phyloP scores from a whole-genome alignment of 2,329 filamentous ascomycete species.

The Canariomyces notabilis region DNA sequence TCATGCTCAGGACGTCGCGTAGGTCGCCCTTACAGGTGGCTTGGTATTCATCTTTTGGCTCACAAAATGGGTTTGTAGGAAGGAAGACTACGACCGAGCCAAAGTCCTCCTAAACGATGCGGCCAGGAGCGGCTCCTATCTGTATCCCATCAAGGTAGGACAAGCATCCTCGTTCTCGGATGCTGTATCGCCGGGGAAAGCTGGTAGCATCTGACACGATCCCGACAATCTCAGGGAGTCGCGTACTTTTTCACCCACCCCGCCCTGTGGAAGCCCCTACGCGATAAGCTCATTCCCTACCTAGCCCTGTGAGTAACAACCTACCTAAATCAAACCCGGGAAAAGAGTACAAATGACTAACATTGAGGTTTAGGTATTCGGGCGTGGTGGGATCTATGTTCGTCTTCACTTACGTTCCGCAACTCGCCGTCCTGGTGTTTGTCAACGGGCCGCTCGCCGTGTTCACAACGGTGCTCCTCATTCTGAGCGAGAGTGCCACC shows the following conservation, averaged over 20 bases:
- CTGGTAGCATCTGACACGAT: not conserved
- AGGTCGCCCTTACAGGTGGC: conserved; percentile 14
- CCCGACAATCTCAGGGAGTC: conserved; percentile 45
- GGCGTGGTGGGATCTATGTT: conserved; percentile 79
- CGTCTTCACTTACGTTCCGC: conserved; percentile 77
- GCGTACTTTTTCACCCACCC: conserved; percentile 54
- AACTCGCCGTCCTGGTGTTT: conserved; percentile 75
- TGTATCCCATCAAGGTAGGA: conserved; percentile 72
- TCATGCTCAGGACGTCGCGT: conserved; percentile 49
- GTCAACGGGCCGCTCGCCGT: conserved; percentile 79
- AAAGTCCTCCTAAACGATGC: conserved; percentile 61
- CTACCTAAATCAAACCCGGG: too few species aligned
- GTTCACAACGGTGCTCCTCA: conserved; percentile 65
- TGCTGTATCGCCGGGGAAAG: not conserved
- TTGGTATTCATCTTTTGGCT: not conserved
- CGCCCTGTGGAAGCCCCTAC: conserved; percentile 54
- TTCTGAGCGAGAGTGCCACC: conserved; percentile 57
- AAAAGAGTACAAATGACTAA: too few species aligned
- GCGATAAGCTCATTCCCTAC: conserved; percentile 53
- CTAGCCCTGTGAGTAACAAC: too few species aligned
- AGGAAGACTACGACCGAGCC: conserved; percentile 67
- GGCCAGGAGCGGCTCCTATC: conserved; percentile 69
- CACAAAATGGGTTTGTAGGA: conserved; percentile 33
- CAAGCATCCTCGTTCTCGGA: not conserved
- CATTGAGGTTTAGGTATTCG: too few species aligned